Evolutionary conservation across 441 rosid genomes (phyloP).

Genomic region (Croton laevigatus): DNA sequence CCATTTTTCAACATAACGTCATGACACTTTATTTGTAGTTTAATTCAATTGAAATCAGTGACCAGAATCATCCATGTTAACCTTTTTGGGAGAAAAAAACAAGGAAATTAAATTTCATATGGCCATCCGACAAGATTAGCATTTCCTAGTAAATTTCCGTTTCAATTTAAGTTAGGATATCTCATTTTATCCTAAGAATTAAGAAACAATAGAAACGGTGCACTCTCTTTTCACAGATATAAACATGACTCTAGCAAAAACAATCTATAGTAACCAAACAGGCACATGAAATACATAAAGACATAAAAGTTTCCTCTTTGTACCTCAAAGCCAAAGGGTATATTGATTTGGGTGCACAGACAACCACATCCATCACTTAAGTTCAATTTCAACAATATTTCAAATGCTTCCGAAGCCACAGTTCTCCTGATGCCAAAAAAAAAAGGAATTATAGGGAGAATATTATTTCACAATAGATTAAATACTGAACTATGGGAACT

Average conservation of each 20-base stretch:
- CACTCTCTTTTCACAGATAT: neutral
- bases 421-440: slow-evolving; percentile 63
- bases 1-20: no score
- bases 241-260: slow-evolving; percentile 1
- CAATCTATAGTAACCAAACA: neutral
- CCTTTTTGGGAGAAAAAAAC: no score
- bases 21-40: no score
- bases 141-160: neutral
- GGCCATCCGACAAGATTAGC: neutral
- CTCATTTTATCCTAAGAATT: slow-evolving; percentile 5
- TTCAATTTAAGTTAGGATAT: neutral
- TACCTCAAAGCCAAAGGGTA: slow-evolving; percentile 76
- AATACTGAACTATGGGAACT: neutral
- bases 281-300: neutral
- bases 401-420: slow-evolving; percentile 51
- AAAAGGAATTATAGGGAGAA: slow-evolving; percentile 12
- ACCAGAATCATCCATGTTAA: no score
- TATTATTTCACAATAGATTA: neutral
- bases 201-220: neutral
- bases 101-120: no score
- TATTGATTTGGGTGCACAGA: slow-evolving; percentile 44
- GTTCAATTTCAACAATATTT: slow-evolving; percentile 62
- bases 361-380: slow-evolving; percentile 84
- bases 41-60: no score
- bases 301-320: slow-evolving; percentile 18